These are phyloP conservation scores for Leptographium flavum DNA, from an alignment of 2,329 filamentous ascomycete genomes.

Conservation along the genomic window DNA sequence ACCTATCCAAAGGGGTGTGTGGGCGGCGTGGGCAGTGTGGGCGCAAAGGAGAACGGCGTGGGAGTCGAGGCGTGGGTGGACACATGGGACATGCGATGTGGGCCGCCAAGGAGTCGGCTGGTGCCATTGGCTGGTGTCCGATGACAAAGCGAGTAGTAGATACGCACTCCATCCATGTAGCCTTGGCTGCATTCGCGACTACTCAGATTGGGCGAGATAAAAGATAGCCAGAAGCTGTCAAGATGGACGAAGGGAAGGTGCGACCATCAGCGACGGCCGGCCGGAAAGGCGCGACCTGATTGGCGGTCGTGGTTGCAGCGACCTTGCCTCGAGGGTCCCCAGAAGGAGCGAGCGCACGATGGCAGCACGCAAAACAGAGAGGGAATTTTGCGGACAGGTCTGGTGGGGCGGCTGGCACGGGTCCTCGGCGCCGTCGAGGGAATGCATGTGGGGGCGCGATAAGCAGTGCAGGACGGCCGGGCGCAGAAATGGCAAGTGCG, in stretches of 20 bases:
- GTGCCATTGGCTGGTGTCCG: not conserved
- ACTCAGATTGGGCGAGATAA: no score
- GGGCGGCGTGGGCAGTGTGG: not conserved
- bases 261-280: not conserved
- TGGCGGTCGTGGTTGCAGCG: not conserved
- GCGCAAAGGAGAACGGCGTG: not conserved
- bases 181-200: no score
- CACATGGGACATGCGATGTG: not conserved
- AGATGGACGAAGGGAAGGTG: not conserved
- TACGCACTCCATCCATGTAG: no score
- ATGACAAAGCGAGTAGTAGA: not conserved
- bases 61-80: not conserved
- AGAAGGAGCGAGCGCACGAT: not conserved
- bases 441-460: not conserved
- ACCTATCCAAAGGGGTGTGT: not conserved
- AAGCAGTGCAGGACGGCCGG: not conserved
- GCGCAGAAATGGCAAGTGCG: not conserved
- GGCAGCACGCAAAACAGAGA: no score
- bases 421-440: not conserved
- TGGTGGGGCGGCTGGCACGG: not conserved
- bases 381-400: not conserved
- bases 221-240: no score
- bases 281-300: not conserved
- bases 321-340: no score
- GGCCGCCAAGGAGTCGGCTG: not conserved